Base-by-base conservation (phyloP, 306 rosid species). In the Corylus americana region DNA sequence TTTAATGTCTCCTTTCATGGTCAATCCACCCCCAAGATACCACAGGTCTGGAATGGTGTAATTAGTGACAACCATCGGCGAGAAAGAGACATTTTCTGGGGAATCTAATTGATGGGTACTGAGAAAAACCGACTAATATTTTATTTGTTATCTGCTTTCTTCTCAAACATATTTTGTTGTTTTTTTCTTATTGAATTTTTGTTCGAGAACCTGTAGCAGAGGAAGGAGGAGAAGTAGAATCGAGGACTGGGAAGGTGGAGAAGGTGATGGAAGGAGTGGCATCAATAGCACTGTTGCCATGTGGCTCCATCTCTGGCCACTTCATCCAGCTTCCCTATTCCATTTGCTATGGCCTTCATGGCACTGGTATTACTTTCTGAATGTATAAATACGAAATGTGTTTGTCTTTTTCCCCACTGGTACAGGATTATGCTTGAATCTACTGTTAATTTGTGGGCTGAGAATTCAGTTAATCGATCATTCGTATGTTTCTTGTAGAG, bases 281-380 rank as follows among this genome's bases (percentile, higher is more conserved):
- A 81, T 95, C 98, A 49, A 84, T 95, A 66, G 98, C 94, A 75
- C 79, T 95, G 71, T 77, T 92, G 74, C 94, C 98, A 68, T 78
- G 88, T 79, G 98, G 98, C 10, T 92, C 98, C 48, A 68, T 95
- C 64, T 95, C 98, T 22, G 98, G 98, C 39, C 98, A 91, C 86
- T 92, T 95, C 89, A 86, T 95, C 55, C 91, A 88, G 35, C 90
- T 86, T 82, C 95, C 92, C 8, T 77, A 89, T 74, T 86, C 89
- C 76, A 76, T 79, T 66, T 92, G 98, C 93, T 92, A 80, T 83
- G 98, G 98, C 83, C 97, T 92, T 71, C 89, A 83, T 72, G 98
- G 96, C 85, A 84, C 86, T 67, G 98, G 97, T 94, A 82, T 66
- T 37, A 25, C 4, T 64, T 11, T 35, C 70, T 18, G 25, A 20